phyloP scores from a whole-genome alignment of 805 yeast species.

The Starmerella floris region DNA sequence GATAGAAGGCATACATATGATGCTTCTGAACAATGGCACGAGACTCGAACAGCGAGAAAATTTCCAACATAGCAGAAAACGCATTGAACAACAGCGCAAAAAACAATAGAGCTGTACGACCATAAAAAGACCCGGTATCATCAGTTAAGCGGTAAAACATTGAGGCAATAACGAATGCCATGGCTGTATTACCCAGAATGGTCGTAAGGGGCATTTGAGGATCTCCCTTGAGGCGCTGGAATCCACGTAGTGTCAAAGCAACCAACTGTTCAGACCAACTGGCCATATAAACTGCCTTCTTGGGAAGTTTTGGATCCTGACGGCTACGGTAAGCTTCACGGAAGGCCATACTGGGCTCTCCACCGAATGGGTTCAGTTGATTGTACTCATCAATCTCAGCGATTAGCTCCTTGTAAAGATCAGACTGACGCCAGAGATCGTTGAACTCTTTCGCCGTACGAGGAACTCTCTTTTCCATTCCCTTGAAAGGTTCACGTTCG shows the following conservation, averaged over 20 bases:
- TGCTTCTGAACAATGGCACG: slow-evolving; percentile 58
- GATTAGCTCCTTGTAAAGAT: slow-evolving; percentile 32
- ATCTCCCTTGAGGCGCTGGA: slow-evolving; percentile 46
- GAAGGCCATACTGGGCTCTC: slow-evolving; percentile 30
- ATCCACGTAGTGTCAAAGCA: slow-evolving; percentile 39
- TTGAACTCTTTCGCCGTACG: slow-evolving; percentile 50
- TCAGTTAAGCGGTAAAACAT: slow-evolving; percentile 42
- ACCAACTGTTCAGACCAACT: slow-evolving; percentile 38
- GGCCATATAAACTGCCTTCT: slow-evolving; percentile 34
- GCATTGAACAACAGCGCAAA: slow-evolving; percentile 50
- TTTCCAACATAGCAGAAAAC: slow-evolving; percentile 46
- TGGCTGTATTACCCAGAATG: slow-evolving; percentile 37
- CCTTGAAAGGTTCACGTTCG: slow-evolving; percentile 40
- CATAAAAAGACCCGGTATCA: slow-evolving; percentile 43
- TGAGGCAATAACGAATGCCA: slow-evolving; percentile 53
- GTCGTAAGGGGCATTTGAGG: slow-evolving; percentile 37
- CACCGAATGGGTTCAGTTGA: slow-evolving; percentile 16
- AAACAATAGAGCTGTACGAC: slow-evolving; percentile 51
- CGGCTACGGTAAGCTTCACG: slow-evolving; percentile 30
- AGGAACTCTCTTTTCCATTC: slow-evolving; percentile 44
- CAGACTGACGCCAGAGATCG: slow-evolving; percentile 42
- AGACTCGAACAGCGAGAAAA: slow-evolving; percentile 35
- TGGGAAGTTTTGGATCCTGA: slow-evolving; percentile 30
- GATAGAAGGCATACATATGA: slow-evolving; percentile 55
- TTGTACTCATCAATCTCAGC: slow-evolving; percentile 37